phyloP scores from a whole-genome alignment of 139 green algal species.

The Chlorella sp. region DNA sequence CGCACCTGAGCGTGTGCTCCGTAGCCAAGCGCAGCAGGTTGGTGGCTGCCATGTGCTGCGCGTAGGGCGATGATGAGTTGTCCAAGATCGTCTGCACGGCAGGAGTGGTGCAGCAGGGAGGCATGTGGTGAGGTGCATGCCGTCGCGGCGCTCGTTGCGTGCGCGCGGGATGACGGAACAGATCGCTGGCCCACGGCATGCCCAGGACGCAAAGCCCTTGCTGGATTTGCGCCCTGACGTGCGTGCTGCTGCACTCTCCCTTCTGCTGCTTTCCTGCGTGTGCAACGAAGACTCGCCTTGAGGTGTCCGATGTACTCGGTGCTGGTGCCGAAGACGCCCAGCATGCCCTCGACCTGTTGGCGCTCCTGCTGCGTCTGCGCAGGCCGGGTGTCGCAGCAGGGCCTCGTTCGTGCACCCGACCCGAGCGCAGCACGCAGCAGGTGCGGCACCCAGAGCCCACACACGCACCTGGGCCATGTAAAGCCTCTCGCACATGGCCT shows the following conservation, averaged over 20 bases:
- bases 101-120: not conserved
- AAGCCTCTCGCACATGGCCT: constrained; percentile 77
- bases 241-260: not conserved
- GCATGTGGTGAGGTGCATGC: not conserved
- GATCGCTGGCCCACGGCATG: not conserved
- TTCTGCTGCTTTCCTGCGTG: too few species aligned
- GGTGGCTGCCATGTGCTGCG: constrained; percentile 84
- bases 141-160: not conserved
- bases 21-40: constrained; percentile 89
- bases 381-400: too few species aligned
- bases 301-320: constrained; percentile 88
- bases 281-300: too few species aligned
- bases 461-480: constrained; percentile 77
- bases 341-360: constrained; percentile 71
- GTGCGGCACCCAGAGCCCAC: too few species aligned
- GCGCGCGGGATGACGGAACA: not conserved
- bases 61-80: constrained; percentile 83
- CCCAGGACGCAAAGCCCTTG: not conserved
- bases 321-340: constrained; percentile 77
- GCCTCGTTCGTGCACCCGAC: too few species aligned
- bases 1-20: constrained; percentile 75
- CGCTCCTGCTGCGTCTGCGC: constrained; percentile 74
- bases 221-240: not conserved
- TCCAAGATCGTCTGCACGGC: constrained; percentile 81
- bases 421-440: too few species aligned